Evolutionary conservation across 2,329 filamentous ascomycete genomes (phyloP).

Genomic region (Chaetomiaceae sp.): DNA sequence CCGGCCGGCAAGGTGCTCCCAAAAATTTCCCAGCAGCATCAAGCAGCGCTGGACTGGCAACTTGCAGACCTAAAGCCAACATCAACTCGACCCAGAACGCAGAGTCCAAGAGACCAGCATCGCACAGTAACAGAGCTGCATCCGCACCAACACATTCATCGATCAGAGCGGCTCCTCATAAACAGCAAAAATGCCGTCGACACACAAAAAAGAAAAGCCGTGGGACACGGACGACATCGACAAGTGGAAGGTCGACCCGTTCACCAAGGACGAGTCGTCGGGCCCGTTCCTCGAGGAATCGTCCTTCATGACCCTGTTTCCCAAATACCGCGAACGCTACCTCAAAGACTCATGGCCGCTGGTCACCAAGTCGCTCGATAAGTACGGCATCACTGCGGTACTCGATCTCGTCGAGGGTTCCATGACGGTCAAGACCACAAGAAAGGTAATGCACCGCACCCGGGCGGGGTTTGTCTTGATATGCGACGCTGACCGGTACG

Average conservation of each 20-base stretch:
- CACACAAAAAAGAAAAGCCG: constrained; percentile 82
- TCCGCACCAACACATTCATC: neutral
- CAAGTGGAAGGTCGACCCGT: constrained; percentile 90
- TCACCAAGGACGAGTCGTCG: constrained; percentile 66
- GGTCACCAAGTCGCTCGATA: constrained; percentile 81
- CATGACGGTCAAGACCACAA: constrained; percentile 94
- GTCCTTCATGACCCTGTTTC: constrained; percentile 81
- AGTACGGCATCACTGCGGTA: constrained; percentile 81
- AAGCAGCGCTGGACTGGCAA: too few relatives aligned
- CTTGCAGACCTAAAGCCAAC: neutral
- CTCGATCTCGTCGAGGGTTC: constrained; percentile 92
- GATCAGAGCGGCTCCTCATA: neutral
- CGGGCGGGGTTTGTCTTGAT: neutral
- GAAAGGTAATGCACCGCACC: constrained; percentile 53
- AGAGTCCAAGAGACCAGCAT: too few relatives aligned
- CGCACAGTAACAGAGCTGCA: too few relatives aligned
- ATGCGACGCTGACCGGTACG: constrained; percentile 24
- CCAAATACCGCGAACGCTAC: constrained; percentile 94
- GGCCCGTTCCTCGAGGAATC: constrained; percentile 92
- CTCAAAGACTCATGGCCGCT: constrained; percentile 90
- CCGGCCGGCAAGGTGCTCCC: constrained; percentile 15
- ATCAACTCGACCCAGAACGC: neutral
- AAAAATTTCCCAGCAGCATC: constrained; percentile 24
- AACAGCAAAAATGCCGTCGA: constrained; percentile 69
- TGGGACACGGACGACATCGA: constrained; percentile 98